Evolutionary conservation across 169 alveolate genomes (phyloP).

Genomic region (Cryptosporidium canis): DNA sequence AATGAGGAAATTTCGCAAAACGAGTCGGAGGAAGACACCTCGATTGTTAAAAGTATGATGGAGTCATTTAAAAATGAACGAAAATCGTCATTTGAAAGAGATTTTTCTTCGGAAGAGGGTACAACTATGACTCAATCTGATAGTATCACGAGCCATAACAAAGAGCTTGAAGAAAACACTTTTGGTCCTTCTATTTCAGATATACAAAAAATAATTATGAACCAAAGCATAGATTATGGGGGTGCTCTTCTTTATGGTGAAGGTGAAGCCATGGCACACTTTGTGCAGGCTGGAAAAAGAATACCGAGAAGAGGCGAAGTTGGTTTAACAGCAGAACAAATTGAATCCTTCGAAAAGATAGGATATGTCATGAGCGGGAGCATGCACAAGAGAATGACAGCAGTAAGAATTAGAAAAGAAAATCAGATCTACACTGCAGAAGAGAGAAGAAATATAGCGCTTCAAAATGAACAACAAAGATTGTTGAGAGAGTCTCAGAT

Average conservation of each 20-base stretch:
- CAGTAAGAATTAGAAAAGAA: conserved; percentile 89
- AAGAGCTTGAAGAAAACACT: neutral
- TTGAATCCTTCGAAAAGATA: conserved; percentile 86
- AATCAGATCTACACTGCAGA: conserved; percentile 85
- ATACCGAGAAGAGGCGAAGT: conserved; percentile 93
- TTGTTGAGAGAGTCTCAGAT: conserved; percentile 82
- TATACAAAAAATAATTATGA: neutral
- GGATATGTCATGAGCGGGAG: conserved; percentile 95
- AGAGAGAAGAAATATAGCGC: conserved; percentile 84
- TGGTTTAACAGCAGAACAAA: conserved; percentile 91
- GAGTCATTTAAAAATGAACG: neutral
- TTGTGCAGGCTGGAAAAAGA: conserved; percentile 87
- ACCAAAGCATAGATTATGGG: conserved; percentile 73
- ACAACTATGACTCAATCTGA: neutral
- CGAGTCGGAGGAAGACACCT: neutral
- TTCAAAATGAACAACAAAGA: conserved; percentile 83
- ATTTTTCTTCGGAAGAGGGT: conserved; percentile 11
- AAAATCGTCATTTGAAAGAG: conserved; percentile 53
- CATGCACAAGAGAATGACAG: conserved; percentile 87
- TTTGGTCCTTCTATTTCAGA: conserved; percentile 36
- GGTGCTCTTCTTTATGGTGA: conserved; percentile 80
- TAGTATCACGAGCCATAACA: neutral
- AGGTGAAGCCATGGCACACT: conserved; percentile 88
- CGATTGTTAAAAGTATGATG: neutral
- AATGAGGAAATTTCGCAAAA: neutral